Conservation (phyloP, 805 yeast genomes). For the Pichia californica region DNA sequence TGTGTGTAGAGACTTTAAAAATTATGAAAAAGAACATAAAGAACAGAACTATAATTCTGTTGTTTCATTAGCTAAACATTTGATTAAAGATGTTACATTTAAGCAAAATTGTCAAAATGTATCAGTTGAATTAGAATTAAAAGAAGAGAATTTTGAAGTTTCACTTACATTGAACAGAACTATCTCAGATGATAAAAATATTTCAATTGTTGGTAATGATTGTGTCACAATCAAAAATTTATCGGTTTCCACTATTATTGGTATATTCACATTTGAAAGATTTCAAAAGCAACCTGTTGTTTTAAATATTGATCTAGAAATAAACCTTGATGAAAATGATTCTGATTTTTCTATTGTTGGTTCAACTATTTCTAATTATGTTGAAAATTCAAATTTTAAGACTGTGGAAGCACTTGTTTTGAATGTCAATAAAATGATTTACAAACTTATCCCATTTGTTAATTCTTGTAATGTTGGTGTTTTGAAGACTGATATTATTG, state of each 20-base stretch:
- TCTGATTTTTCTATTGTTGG: conserved; percentile 39
- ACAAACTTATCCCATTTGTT: conserved; percentile 9
- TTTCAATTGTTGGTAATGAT: background rate
- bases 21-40: conserved; percentile 39
- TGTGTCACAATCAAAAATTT: conserved; percentile 2
- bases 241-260: conserved; percentile 56
- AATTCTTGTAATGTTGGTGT: conserved; percentile 48
- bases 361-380: conserved; percentile 46
- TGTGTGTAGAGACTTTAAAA: conserved; percentile 58
- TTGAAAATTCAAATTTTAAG: conserved; percentile 75
- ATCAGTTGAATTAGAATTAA: conserved; percentile 10
- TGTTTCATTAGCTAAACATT: conserved; percentile 28
- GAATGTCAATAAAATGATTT: conserved; percentile 44
- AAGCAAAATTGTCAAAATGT: conserved; percentile 16
- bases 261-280: conserved; percentile 89
- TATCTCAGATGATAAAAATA: background rate
- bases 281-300: conserved; percentile 69
- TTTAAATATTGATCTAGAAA: conserved; percentile 46
- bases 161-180: background rate
- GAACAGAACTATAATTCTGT: conserved; percentile 37
- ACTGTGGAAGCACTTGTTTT: conserved; percentile 91
- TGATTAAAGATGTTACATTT: conserved; percentile 18
- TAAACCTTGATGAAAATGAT: conserved; percentile 18
- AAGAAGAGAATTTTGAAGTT: background rate
- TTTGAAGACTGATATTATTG: conserved; percentile 82